Base-by-base conservation (phyloP, 2,329 filamentous ascomycete genomes). In the Chaetomiaceae sp. region DNA sequence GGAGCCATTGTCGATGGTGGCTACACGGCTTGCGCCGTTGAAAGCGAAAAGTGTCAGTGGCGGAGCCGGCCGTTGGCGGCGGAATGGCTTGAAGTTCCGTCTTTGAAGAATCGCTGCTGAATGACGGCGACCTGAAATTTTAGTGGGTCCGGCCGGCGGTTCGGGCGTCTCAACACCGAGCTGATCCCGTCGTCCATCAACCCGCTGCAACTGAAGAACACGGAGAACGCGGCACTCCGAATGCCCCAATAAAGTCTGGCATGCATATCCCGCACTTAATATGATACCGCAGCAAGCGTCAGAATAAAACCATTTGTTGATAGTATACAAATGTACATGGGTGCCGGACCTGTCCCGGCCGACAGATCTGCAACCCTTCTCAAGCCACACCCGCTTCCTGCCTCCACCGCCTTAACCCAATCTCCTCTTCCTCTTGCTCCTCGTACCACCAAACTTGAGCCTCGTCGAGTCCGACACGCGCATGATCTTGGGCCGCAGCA, bases 391-490 rank as follows among this genome's bases (percentile, higher is more conserved):
- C 6, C 33, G 22, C 9, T 11, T 37, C 20, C 20, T 22, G 12
- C 4, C 22, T n/a, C 43, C 42, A 36, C 25, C 11, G 42, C 34
- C 45, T 63, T 65, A 87, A 72, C 83, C 82, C 75, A 97, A 73
- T 75, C 94, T 87, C 72, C 91, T 91, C 36, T 85, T 87, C 69
- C 85, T 89, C 70, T 81, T 82, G 75, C 90, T 92, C 72, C 91
- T 88, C 36, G 88, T 89, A 67, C 94, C 95, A 73, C 91, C 94
- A 77, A 97, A 96, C 78, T 99, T 99, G 71, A 97, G 72, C 65
- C 87, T 87, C 51, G 92, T 97, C 37, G 83, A 79, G 73, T 99
- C 94, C 29, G 88, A 84, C 57, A 99, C 87, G 63, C 84, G 85
- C 38, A 83, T 76, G 61, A 99, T 88, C 74, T 88, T 84, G 29